Base-by-base conservation (phyloP, 2,329 filamentous ascomycete species). In the Colletotrichum sp. region DNA sequence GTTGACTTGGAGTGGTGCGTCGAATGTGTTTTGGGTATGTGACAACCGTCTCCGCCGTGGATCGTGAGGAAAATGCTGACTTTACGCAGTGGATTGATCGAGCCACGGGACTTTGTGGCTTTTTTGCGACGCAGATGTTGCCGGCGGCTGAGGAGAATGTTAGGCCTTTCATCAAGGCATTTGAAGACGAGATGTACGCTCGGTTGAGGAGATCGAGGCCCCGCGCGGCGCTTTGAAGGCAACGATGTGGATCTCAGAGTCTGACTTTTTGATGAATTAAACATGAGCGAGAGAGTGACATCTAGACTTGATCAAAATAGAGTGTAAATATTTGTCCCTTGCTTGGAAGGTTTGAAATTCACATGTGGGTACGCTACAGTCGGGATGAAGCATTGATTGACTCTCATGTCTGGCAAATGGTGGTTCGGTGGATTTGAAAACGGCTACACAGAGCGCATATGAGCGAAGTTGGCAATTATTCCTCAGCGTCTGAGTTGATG, bases 21-120 rank as follows among this genome's bases (percentile, higher is more conserved):
- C 84, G 13, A 89, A 89, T 77, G 75, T 86, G 6, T 82, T 83
- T 21, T 89, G 87, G 87, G 83, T 84, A 75, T 77, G 86, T 78
- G 21, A 18, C 38, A 57, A 6, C n/a, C n/a, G 5, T 21, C 12
- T 21, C 16, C 1, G 2, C 12, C 18, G n/a, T 12, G 38, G 1
- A 47, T 47, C 0, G n/a, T 0, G 38, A 47, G 38, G 1, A 0
- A 7, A 15, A 12, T 12, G 29, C 72, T 75, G 27, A 74, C 43
- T 4, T 34, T 33, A 11, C 1, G 24, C 33, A 82, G 80, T 80
- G 80, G 71, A 76, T 83, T 51, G 82, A 83, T 55, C 78, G 83
- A 3, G 78, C 80, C 36, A 80, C 81, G 8, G 86, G 84, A 1
- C 24, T 88, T 7, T 84, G 82, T 59, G 81, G 83, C 11, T 79